Evolutionary conservation across 768 basidiomycete species (phyloP), one percentile per base, ranked within the genome.

Genomic region (Termitomyces sp.): DNA sequence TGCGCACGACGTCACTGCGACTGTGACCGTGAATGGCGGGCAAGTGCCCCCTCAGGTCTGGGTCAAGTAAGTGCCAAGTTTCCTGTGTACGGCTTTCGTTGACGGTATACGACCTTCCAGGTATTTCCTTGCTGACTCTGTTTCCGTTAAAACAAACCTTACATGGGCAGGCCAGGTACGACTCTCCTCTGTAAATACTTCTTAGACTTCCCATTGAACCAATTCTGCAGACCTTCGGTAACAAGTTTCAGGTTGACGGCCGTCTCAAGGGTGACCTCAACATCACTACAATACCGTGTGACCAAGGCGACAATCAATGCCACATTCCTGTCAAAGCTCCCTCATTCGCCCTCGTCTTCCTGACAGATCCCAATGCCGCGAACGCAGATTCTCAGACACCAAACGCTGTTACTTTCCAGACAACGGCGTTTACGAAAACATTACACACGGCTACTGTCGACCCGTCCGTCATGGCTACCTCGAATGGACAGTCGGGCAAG

Each of bases 81-180:
- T 59, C 79, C 59, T 13, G 24, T 12, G 4, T 8, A 12, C 12
- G 31, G 1, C 18, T 0, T 5, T 5, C 10, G 34, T 16, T 57
- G 12, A 49, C 55, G 9, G 22, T 39, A 12, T 20, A 27, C 42
- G 20, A 16, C 42, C 29, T 24, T 46, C 41, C 46, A 84, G 85
- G 64, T 89, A 86, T 63, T 74, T 88, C 27, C 58, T 64, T 0
- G 86, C 88, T 0, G 64, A 73, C 0, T 79, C 80, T 1, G 84
- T 89, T 3, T 72, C 81, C 1, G 79, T 83, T 57, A 85, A 82
- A 65, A 76, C 72, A 53, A 84, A 88, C 64, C 82, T 91, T 57
- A 86, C 83, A 0, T 92, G 90, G 89, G 90, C 87, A 3, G 83
- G 84, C 5, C 91, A 89, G 73, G 86, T 86, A 46, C 36, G 53